Conservation (phyloP, 2,329 filamentous ascomycete species). For the Pseudogymnoascus verrucosus region DNA sequence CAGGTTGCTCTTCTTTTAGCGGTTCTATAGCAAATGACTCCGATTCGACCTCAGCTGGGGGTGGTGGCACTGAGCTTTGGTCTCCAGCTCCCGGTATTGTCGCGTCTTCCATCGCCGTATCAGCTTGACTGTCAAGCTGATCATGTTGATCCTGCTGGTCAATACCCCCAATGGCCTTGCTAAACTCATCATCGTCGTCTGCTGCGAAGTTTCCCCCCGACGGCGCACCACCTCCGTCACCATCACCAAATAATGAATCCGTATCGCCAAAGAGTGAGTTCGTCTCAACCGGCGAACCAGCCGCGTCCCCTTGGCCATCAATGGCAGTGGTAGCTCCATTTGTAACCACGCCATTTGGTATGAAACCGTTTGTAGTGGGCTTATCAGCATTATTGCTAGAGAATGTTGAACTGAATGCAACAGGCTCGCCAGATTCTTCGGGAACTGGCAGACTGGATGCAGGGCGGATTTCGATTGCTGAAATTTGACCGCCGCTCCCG, state of each 20-base stretch:
- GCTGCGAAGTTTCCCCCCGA: constrained; percentile 59
- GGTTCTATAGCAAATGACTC: background rate
- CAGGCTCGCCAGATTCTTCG: constrained; percentile 51
- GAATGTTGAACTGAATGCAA: constrained; percentile 57
- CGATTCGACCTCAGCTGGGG: constrained; percentile 16
- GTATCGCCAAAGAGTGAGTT: constrained; percentile 68
- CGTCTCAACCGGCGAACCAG: constrained; percentile 55
- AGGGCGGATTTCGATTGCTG: constrained; percentile 77
- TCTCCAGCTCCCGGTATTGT: constrained; percentile 9
- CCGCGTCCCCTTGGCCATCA: constrained; percentile 46
- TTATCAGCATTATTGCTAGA: constrained; percentile 62
- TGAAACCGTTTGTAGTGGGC: constrained; percentile 47
- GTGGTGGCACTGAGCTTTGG: constrained; percentile 7
- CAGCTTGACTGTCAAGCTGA: constrained; percentile 2
- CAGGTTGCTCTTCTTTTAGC: background rate
- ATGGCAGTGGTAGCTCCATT: constrained; percentile 30
- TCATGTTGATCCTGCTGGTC: constrained; percentile 21
- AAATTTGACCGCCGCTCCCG: constrained; percentile 74
- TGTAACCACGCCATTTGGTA: constrained; percentile 31
- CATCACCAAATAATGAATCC: constrained; percentile 85
- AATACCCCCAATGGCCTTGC: constrained; percentile 56
- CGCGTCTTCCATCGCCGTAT: constrained; percentile 17
- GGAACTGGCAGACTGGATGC: constrained; percentile 68
- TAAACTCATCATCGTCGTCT: constrained; percentile 80
- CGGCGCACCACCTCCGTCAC: constrained; percentile 45